A percentile compares a stretch with the other conserved stretches of the same genome.
These are phyloP conservation scores for Penicillium manginii DNA, from an alignment of 495 filamentous ascomycete genomes.

Conservation along the genomic window DNA sequence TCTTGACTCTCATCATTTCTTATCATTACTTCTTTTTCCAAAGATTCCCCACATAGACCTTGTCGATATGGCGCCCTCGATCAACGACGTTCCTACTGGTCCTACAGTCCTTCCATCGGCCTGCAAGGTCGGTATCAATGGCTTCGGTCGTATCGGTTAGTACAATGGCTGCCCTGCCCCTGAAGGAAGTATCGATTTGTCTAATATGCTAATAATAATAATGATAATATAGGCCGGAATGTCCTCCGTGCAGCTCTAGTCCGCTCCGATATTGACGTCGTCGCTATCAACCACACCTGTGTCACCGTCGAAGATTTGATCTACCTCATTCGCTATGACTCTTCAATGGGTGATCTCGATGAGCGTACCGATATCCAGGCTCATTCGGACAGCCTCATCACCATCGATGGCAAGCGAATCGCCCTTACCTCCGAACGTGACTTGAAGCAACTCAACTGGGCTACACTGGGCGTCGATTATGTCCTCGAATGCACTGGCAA, in stretches of 20 bases:
- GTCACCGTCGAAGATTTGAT: conserved; percentile 37
- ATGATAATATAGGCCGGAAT: conserved; percentile 31
- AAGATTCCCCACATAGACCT: neutral
- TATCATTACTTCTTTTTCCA: neutral
- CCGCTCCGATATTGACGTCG: conserved; percentile 35
- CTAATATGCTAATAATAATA: neutral
- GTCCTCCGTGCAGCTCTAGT: conserved; percentile 39
- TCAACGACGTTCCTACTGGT: conserved; percentile 28
- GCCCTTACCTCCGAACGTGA: conserved; percentile 41
- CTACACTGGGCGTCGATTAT: conserved; percentile 34
- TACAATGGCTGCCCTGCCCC: neutral
- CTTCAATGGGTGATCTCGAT: conserved; percentile 36
- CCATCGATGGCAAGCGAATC: conserved; percentile 30
- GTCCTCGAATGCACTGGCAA: conserved; percentile 43
- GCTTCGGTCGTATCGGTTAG: conserved; percentile 39
- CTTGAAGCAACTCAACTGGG: conserved; percentile 40
- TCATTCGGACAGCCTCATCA: conserved; percentile 33
- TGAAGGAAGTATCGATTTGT: neutral
- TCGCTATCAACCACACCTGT: conserved; percentile 45
- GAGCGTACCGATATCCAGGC: conserved; percentile 31
- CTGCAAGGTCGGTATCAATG: conserved; percentile 39
- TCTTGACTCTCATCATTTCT: neutral
- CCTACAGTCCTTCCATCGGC: conserved; percentile 14
- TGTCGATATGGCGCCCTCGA: conserved; percentile 33
- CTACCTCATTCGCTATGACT: conserved; percentile 45